phyloP scores from a whole-genome alignment of 305 asterid species.

The Fraxinus velutina region DNA sequence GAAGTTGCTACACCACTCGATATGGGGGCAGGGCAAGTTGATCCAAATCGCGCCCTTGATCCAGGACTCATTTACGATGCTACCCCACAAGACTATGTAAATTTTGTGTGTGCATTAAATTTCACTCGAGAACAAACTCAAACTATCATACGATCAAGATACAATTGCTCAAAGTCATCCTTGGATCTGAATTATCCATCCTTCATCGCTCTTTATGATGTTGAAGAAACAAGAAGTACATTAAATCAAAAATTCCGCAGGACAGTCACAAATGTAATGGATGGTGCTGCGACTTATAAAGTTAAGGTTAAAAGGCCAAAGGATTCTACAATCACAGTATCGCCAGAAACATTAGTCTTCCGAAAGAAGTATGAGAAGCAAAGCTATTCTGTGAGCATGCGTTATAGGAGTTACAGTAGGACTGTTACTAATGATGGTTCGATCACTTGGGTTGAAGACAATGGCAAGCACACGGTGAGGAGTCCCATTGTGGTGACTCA shows the following conservation, averaged over 20 bases:
- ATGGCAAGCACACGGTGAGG: slow-evolving; percentile 1
- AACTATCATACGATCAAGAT: slow-evolving; percentile 4
- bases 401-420: neutral
- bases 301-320: slow-evolving; percentile 15
- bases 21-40: slow-evolving; percentile 20
- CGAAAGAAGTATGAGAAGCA: slow-evolving; percentile 13
- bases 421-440: neutral
- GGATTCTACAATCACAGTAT: slow-evolving; percentile 9
- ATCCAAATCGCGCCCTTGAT: slow-evolving; percentile 14
- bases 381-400: neutral
- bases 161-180: slow-evolving; percentile 18
- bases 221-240: neutral
- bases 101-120: slow-evolving; percentile 21
- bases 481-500: neutral
- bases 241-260: neutral
- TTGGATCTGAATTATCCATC: slow-evolving; percentile 22
- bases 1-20: slow-evolving; percentile 16
- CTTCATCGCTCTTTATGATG: neutral
- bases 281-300: slow-evolving; percentile 1
- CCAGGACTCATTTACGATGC: slow-evolving; percentile 27
- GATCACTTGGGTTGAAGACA: neutral
- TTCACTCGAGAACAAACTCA: slow-evolving; percentile 7
- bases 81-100: slow-evolving; percentile 19
- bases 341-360: slow-evolving; percentile 20
- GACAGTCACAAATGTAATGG: slow-evolving; percentile 18